Conservation (phyloP, 2,329 filamentous ascomycete genomes). For the Thielaviopsis ethacetica region DNA sequence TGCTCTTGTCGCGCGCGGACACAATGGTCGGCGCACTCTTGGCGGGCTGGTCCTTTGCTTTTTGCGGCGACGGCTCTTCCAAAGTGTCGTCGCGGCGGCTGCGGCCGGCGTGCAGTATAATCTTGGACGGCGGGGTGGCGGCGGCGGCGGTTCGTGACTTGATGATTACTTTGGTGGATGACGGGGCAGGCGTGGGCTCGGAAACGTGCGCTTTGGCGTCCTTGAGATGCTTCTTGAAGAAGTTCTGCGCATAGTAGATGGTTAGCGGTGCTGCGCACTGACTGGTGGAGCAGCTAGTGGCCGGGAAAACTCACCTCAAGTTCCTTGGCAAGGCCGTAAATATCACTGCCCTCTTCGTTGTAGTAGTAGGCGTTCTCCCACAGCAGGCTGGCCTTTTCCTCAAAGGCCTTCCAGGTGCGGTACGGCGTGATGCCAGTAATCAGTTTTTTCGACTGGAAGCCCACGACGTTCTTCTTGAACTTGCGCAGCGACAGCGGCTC, state of each 20-base stretch:
- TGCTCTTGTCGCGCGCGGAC: conserved; percentile 6
- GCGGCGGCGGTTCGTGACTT: conserved; percentile 8
- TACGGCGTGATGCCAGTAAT: conserved; percentile 50
- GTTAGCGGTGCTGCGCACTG: not conserved
- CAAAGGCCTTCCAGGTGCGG: conserved; percentile 69
- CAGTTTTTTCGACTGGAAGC: conserved; percentile 50
- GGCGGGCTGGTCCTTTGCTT: not conserved
- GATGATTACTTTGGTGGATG: conserved; percentile 25
- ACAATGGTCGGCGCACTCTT: not conserved
- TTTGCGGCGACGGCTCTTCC: not conserved
- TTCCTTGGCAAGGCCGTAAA: conserved; percentile 59
- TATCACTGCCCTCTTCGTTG: conserved; percentile 83
- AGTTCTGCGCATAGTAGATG: conserved; percentile 30
- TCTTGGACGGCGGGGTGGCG: conserved; percentile 25
- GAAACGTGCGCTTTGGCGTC: conserved; percentile 56
- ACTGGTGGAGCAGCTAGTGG: not conserved
- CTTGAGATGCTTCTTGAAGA: conserved; percentile 51
- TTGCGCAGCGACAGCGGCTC: conserved; percentile 65
- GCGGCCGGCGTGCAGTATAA: conserved; percentile 52
- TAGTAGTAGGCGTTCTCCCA: conserved; percentile 82
- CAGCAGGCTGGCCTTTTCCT: conserved; percentile 61
- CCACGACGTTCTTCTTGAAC: conserved; percentile 61
- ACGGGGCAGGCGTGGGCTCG: conserved; percentile 39
- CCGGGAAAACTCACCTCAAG: conserved; percentile 47
- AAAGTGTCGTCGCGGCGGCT: conserved; percentile 4